A percentile compares a stretch with the other conserved stretches of the same genome.
phyloP scores from a whole-genome alignment of 2,329 filamentous ascomycete genomes.

The Nigrograna mackinnonii region DNA sequence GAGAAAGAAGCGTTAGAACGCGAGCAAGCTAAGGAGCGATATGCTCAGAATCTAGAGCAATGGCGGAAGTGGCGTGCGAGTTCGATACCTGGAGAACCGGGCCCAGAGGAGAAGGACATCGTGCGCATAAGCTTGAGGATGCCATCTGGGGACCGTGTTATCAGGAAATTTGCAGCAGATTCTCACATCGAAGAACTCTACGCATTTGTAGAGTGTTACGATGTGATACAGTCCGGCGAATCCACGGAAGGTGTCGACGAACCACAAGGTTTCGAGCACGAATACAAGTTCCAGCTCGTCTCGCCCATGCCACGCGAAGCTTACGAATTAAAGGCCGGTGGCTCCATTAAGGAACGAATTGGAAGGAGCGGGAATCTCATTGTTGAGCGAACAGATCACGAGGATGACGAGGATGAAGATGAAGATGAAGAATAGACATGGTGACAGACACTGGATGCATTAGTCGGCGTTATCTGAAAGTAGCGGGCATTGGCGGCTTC shows the following conservation, averaged over 20 bases:
- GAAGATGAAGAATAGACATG: slow-evolving; percentile 12
- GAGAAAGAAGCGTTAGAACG: slow-evolving; percentile 69
- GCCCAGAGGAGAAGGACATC: slow-evolving; percentile 64
- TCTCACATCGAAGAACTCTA: slow-evolving; percentile 86
- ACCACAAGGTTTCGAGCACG: slow-evolving; percentile 74
- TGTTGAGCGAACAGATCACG: slow-evolving; percentile 71
- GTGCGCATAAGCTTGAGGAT: slow-evolving; percentile 71
- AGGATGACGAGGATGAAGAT: slow-evolving; percentile 55
- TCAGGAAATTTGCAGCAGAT: slow-evolving; percentile 73
- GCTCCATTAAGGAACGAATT: slow-evolving; percentile 72
- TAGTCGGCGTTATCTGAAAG: slow-evolving; percentile 11
- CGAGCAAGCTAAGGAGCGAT: slow-evolving; percentile 63
- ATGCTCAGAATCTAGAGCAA: slow-evolving; percentile 60
- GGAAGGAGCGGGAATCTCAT: slow-evolving; percentile 86
- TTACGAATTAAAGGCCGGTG: slow-evolving; percentile 69
- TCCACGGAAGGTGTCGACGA: slow-evolving; percentile 45
- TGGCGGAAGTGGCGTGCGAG: slow-evolving; percentile 83
- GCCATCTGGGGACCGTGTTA: slow-evolving; percentile 71
- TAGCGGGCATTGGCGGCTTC: too few relatives aligned
- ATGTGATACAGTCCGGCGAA: slow-evolving; percentile 57
- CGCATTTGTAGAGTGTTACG: slow-evolving; percentile 92
- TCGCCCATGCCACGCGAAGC: slow-evolving; percentile 83
- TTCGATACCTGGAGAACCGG: slow-evolving; percentile 70
- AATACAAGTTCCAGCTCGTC: slow-evolving; percentile 84
- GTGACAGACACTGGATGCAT: slow-evolving; percentile 1